phyloP scores from a whole-genome alignment of 2,329 filamentous ascomycete species.

The Arthrobotrys pseudoclavata region DNA sequence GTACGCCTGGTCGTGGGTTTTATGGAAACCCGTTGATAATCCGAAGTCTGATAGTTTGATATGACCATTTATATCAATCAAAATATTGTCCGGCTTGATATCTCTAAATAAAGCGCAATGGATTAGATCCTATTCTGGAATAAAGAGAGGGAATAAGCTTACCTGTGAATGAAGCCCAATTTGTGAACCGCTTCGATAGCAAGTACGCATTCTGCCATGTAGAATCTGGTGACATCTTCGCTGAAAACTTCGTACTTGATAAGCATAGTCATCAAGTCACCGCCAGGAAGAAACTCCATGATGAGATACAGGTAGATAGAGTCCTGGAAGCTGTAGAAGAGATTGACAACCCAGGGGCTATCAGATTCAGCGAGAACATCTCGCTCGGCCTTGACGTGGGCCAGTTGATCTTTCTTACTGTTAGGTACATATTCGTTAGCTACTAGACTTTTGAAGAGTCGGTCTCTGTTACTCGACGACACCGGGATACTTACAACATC shows the following conservation, averaged over 20 bases:
- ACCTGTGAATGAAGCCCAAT: constrained; percentile 98
- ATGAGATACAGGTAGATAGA: constrained; percentile 96
- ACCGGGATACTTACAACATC: constrained; percentile 76
- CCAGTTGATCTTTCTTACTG: constrained; percentile 84
- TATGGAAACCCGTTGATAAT: constrained; percentile 96
- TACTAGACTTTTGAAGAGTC: background rate
- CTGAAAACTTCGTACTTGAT: constrained; percentile 99
- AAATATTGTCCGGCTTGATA: constrained; percentile 99
- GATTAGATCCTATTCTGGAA: constrained; percentile 62
- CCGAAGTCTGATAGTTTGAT: constrained; percentile 99
- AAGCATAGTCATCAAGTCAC: constrained; percentile 99
- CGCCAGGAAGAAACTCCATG: constrained; percentile 98
- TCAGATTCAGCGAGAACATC: constrained; percentile 99
- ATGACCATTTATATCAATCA: constrained; percentile 93
- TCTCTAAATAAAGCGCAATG: constrained; percentile 73
- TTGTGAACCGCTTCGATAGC: constrained; percentile 99
- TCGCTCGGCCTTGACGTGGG: constrained; percentile 95
- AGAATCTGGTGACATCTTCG: constrained; percentile 97
- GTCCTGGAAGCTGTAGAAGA: constrained; percentile 98
- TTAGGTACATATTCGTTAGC: background rate
- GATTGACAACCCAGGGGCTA: constrained; percentile 98
- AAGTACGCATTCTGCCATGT: constrained; percentile 97
- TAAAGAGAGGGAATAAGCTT: constrained; percentile 65
- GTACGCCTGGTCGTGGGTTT: constrained; percentile 97
- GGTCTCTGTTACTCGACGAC: background rate